phyloP scores from a whole-genome alignment of 2,329 filamentous ascomycete species.

The Aspergillus quadrilineatus region DNA sequence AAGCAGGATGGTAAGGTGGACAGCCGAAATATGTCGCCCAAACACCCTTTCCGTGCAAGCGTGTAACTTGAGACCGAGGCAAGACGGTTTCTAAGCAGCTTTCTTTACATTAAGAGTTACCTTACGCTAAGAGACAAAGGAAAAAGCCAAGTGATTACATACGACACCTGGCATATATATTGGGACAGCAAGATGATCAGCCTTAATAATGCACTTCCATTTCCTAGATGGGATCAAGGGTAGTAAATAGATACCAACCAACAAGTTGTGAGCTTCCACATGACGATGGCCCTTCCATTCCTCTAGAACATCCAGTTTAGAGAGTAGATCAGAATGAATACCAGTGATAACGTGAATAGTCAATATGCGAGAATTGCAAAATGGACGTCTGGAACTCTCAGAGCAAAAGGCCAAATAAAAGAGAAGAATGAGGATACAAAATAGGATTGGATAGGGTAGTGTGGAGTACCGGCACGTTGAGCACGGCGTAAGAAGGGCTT shows the following conservation, averaged over 20 bases:
- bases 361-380: neutral
- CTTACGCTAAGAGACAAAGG: too few relatives aligned
- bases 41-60: too few relatives aligned
- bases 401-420: neutral
- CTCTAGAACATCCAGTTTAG: neutral
- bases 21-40: too few relatives aligned
- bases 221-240: neutral
- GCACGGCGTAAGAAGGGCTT: neutral
- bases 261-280: neutral
- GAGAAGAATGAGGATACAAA: neutral
- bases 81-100: too few relatives aligned
- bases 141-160: too few relatives aligned
- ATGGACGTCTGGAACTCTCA: neutral
- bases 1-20: too few relatives aligned
- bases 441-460: neutral
- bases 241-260: neutral
- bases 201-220: neutral
- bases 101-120: too few relatives aligned
- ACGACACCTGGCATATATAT: too few relatives aligned
- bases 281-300: neutral
- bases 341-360: neutral
- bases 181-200: neutral
- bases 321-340: neutral
- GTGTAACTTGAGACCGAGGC: too few relatives aligned
- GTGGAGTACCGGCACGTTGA: neutral